Evolutionary conservation across 192 early-diverging fungal species (phyloP).

Genomic region (Entophlyctis luteolus): DNA sequence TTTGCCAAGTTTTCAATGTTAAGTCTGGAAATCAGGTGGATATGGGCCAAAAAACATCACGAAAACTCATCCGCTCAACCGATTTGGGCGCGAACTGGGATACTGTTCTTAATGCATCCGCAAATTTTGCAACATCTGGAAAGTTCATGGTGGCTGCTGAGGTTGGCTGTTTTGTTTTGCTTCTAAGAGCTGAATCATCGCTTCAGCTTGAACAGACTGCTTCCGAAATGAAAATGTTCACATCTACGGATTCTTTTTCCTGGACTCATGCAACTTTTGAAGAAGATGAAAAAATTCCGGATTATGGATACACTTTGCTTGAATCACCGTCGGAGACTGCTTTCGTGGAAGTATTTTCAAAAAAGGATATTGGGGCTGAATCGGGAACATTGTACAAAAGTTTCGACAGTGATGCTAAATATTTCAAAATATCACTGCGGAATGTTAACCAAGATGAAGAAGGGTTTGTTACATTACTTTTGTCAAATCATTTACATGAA

Average conservation of each 20-base stretch:
- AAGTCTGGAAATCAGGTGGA: conserved; percentile 57
- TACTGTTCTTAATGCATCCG: conserved; percentile 8
- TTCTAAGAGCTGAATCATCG: background rate
- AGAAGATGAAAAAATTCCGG: conserved; percentile 61
- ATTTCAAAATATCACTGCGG: conserved; percentile 65
- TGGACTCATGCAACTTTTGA: conserved; percentile 80
- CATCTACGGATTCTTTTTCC: conserved; percentile 70
- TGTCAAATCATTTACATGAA: background rate
- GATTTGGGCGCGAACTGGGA: conserved; percentile 28
- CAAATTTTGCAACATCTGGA: conserved; percentile 53
- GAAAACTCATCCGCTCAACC: conserved; percentile 33
- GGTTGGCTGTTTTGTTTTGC: conserved; percentile 13
- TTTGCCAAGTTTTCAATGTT: conserved; percentile 61
- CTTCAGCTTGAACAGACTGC: conserved; percentile 19
- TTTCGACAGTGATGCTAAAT: conserved; percentile 70
- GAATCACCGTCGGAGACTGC: conserved; percentile 74
- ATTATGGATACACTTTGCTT: conserved; percentile 77
- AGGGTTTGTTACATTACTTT: conserved; percentile 36
- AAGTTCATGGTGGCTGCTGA: conserved; percentile 82
- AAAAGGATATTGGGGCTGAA: conserved; percentile 39
- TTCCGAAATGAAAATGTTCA: conserved; percentile 57
- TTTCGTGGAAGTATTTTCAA: conserved; percentile 71
- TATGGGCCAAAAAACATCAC: conserved; percentile 6
- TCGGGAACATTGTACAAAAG: conserved; percentile 82
- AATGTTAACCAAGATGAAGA: conserved; percentile 73